Evolutionary conservation across 139 green algal genomes (phyloP).

Genomic region (Zygnema cylindricum): DNA sequence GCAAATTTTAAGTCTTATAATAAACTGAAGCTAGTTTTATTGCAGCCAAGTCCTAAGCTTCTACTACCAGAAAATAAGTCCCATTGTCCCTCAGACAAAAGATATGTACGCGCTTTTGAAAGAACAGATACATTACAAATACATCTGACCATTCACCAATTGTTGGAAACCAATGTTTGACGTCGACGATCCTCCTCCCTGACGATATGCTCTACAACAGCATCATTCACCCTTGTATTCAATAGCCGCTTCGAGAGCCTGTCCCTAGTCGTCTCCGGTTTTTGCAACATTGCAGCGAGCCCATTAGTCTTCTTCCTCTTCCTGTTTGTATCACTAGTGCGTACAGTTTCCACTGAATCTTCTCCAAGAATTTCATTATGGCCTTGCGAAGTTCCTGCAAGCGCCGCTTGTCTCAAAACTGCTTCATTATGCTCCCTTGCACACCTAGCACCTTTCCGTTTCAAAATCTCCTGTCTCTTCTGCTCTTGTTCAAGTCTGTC

Average conservation of each 20-base stretch:
- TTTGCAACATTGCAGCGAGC: conserved; percentile 11
- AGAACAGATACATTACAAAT: not conserved
- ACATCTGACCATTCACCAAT: not conserved
- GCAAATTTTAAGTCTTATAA: too few relatives aligned
- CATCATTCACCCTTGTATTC: not conserved
- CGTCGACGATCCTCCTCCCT: conserved; percentile 34
- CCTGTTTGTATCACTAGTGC: not conserved
- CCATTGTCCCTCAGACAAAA: too few relatives aligned
- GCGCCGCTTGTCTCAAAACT: conserved; percentile 16
- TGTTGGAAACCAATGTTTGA: not conserved
- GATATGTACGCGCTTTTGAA: not conserved
- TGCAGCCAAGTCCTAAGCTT: too few relatives aligned
- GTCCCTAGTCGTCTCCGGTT: conserved; percentile 22
- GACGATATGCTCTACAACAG: conserved; percentile 5
- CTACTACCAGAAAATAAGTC: too few relatives aligned
- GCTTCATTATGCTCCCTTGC: conserved; percentile 52
- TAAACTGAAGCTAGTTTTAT: too few relatives aligned
- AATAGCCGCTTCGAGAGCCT: conserved; percentile 26
- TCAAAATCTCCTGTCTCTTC: not conserved
- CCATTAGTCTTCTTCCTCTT: not conserved
- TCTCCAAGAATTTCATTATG: conserved; percentile 3
- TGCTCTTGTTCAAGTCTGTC: not conserved
- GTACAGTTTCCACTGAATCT: not conserved
- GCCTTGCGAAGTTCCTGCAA: conserved; percentile 27
- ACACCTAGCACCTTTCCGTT: not conserved